Base-by-base conservation (phyloP, 441 rosid genomes). In the Euphorbia schlechtendalii region DNA sequence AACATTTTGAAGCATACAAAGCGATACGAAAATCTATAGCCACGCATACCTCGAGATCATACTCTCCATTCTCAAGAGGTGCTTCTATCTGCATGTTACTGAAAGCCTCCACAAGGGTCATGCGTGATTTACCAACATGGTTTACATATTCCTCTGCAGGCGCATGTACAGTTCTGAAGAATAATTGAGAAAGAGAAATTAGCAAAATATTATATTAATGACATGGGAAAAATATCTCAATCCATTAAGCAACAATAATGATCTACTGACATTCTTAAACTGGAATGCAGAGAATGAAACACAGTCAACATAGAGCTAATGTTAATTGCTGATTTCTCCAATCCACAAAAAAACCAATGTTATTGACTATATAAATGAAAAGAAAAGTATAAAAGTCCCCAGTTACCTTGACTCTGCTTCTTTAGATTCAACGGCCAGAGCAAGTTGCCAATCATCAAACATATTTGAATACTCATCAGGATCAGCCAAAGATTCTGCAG, bases 401-500 rank as follows among this genome's bases (percentile, higher is more conserved):
- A 65, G 69, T 51, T 84, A 95, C 98, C 98, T 86, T 46, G 85
- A 78, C 78, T 78, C 96, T 58, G 86, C 84, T 73, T 74, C 84
- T 78, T 73, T 83, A 70, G 90, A 77, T 74, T 92, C 99, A 51
- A 95, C 77, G 28, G 97, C 80, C 36, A 89, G 76, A 46, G 97
- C 86, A 58, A 86, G 83, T 80, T 95, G 95, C 99, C 98, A 92
- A 77, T 95, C 97, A 69, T 94, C 99, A 80, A 92, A 95, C 79
- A 95, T 51, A 84, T 92, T 95, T 21, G 98, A 82, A 72, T 95
- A 92, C 80, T 95, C 99, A 73, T 80, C 86, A 58, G 99, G 98
- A 83, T 95, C 97, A 15, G 99, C 98, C 82, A 95, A 78, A 65
- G 98, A 92, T 71, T 95, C 99, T 41, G 99, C 99, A 61, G 99